phyloP scores from a whole-genome alignment of 2,329 filamentous ascomycete genomes.

The Thielaviopsis populi region DNA sequence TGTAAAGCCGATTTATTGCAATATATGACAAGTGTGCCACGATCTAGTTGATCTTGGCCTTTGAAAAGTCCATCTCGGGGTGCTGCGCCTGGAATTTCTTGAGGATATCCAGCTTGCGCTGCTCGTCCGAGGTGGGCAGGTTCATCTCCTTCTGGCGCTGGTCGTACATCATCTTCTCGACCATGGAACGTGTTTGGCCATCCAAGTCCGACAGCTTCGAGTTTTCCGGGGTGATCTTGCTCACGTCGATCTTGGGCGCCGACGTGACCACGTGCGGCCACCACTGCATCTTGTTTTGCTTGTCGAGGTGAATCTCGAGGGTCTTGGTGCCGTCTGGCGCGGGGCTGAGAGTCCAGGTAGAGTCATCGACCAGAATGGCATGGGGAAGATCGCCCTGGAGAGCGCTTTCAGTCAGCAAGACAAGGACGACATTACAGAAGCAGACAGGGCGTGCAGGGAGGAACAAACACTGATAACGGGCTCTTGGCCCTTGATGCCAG shows the following conservation, averaged over 20 bases:
- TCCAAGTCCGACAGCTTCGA: slow-evolving; percentile 85
- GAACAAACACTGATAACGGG: slow-evolving; percentile 60
- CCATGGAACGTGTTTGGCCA: slow-evolving; percentile 88
- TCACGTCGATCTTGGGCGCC: slow-evolving; percentile 85
- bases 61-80: slow-evolving; percentile 57
- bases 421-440: not conserved
- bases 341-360: slow-evolving; percentile 79
- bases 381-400: slow-evolving; percentile 73
- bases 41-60: slow-evolving; percentile 43
- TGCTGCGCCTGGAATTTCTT: slow-evolving; percentile 80
- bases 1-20: not conserved
- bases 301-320: slow-evolving; percentile 79
- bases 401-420: slow-evolving; percentile 6
- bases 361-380: slow-evolving; percentile 67
- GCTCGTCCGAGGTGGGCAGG: slow-evolving; percentile 78
- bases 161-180: slow-evolving; percentile 99
- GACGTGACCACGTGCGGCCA: slow-evolving; percentile 82
- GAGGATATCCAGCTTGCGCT: slow-evolving; percentile 86
- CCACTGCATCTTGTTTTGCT: slow-evolving; percentile 95
- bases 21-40: not conserved
- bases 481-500: slow-evolving; percentile 76
- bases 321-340: slow-evolving; percentile 51
- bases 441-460: not conserved
- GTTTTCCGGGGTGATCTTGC: slow-evolving; percentile 87
- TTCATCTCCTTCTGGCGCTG: slow-evolving; percentile 93